Conservation (phyloP, 2,329 filamentous ascomycete genomes). For the Colletotrichum abscissum region DNA sequence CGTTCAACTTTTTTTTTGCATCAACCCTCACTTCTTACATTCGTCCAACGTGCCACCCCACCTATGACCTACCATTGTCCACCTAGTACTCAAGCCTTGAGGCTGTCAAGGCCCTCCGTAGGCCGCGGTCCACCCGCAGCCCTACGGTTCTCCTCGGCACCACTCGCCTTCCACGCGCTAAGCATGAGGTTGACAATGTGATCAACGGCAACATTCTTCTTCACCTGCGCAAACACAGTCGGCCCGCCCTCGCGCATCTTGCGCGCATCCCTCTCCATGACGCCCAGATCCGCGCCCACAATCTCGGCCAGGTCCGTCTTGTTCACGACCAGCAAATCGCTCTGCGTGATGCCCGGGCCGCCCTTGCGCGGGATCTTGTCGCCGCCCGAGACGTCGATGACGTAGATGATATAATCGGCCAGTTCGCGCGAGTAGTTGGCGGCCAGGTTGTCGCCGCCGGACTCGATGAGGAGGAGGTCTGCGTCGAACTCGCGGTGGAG, state of each 20-base stretch:
- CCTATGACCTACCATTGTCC: not conserved
- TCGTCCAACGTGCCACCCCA: not conserved
- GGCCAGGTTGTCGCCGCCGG: conserved; percentile 94
- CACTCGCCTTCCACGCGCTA: conserved; percentile 92
- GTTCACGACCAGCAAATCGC: conserved; percentile 92
- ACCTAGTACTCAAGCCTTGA: conserved; percentile 40
- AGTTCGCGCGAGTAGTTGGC: conserved; percentile 96
- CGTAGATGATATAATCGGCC: conserved; percentile 98
- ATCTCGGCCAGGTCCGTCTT: conserved; percentile 95
- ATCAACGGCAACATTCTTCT: conserved; percentile 85
- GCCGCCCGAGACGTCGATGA: conserved; percentile 95
- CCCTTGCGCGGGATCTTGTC: conserved; percentile 98
- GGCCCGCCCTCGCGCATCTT: conserved; percentile 97
- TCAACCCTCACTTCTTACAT: not conserved
- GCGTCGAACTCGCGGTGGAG: conserved; percentile 83
- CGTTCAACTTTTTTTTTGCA: not conserved
- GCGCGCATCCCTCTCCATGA: conserved; percentile 95
- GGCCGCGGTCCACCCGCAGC: conserved; percentile 66
- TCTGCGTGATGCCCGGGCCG: conserved; percentile 96
- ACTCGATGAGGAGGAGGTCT: conserved; percentile 93
- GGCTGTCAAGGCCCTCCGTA: conserved; percentile 64
- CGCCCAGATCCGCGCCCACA: conserved; percentile 87
- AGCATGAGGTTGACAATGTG: conserved; percentile 90
- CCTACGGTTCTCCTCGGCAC: conserved; percentile 73
- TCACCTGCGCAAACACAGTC: conserved; percentile 97